Percentiles rank a stretch among this genome's conserved stretches.
phyloP scores from a whole-genome alignment of 1,139 yeast species.

The Debaryomyces singareniensis region DNA sequence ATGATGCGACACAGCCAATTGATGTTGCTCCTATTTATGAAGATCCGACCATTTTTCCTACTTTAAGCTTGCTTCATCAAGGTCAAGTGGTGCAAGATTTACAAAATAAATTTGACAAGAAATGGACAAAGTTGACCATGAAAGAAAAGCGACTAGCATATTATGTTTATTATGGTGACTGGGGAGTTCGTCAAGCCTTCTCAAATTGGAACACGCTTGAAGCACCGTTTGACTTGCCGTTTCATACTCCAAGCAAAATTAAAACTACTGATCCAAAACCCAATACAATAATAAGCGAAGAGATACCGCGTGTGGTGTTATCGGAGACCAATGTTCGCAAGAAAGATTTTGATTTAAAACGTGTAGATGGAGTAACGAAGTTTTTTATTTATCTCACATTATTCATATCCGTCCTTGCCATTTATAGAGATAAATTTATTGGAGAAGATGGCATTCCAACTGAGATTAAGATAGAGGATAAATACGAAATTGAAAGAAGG shows the following conservation, averaged over 20 bases:
- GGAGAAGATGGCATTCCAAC: constrained; percentile 45
- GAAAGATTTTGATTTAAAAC: constrained; percentile 44
- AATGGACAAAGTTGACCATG: constrained; percentile 42
- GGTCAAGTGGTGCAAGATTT: constrained; percentile 52
- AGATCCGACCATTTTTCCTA: constrained; percentile 39
- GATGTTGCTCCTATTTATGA: constrained; percentile 47
- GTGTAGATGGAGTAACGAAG: constrained; percentile 51
- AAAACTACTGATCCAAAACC: constrained; percentile 17
- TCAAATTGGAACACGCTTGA: constrained; percentile 33
- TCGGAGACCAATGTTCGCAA: constrained; percentile 41
- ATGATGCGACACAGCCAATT: constrained; percentile 43
- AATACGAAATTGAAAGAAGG: constrained; percentile 26
- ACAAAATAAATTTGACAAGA: constrained; percentile 43
- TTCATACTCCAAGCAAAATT: constrained; percentile 32
- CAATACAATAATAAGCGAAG: constrained; percentile 19
- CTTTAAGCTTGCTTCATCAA: constrained; percentile 47
- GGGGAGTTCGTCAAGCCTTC: constrained; percentile 59
- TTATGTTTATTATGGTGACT: constrained; percentile 56
- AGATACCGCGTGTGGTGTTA: constrained; percentile 38
- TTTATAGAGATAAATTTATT: constrained; percentile 43
- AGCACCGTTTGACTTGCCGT: constrained; percentile 53
- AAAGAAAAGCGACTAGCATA: constrained; percentile 48
- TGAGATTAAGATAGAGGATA: constrained; percentile 33
- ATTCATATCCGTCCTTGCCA: constrained; percentile 35
- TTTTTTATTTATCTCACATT: constrained; percentile 42